Conservation (phyloP, 371 early-diverging fungal genomes). For the Syncephalastrum sp. region DNA sequence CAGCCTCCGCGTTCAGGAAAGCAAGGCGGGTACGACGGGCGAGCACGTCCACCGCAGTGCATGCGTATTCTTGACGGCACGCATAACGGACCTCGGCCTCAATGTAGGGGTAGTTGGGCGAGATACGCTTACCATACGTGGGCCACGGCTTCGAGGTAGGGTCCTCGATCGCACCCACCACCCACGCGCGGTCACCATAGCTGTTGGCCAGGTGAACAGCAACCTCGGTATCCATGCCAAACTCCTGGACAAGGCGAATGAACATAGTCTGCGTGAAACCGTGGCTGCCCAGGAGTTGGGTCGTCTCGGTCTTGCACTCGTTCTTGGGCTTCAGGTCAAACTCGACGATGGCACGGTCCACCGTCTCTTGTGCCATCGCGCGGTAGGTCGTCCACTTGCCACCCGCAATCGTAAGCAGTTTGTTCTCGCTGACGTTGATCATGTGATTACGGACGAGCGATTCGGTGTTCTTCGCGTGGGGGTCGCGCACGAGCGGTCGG, state of each 20-base stretch:
- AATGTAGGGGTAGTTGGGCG: conserved; percentile 88
- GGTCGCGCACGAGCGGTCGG: conserved; percentile 98
- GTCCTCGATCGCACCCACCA: conserved; percentile 80
- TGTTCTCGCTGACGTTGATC: conserved; percentile 83
- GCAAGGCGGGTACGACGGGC: conserved; percentile 94
- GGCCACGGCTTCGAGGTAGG: conserved; percentile 77
- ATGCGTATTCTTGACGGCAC: conserved; percentile 91
- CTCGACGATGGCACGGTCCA: conserved; percentile 84
- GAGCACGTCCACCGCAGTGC: conserved; percentile 92
- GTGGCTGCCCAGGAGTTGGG: conserved; percentile 86
- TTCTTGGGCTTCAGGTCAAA: conserved; percentile 60
- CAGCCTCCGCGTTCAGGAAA: conserved; percentile 94
- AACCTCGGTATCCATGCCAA: conserved; percentile 92
- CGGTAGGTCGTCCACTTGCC: conserved; percentile 99
- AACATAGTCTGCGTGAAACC: conserved; percentile 88
- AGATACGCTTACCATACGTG: conserved; percentile 77
- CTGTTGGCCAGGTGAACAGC: conserved; percentile 90
- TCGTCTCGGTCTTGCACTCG: conserved; percentile 73
- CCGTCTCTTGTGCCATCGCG: conserved; percentile 97
- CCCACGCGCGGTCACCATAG: conserved; percentile 97
- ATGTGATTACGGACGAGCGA: conserved; percentile 97
- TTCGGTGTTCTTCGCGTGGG: conserved; percentile 87
- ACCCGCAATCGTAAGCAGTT: conserved; percentile 96
- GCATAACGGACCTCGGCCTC: conserved; percentile 97
- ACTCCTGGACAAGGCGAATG: conserved; percentile 88